Evolutionary conservation across 1,284 basidiomycete species (phyloP).

Genomic region (Boletellus deceptivus): DNA sequence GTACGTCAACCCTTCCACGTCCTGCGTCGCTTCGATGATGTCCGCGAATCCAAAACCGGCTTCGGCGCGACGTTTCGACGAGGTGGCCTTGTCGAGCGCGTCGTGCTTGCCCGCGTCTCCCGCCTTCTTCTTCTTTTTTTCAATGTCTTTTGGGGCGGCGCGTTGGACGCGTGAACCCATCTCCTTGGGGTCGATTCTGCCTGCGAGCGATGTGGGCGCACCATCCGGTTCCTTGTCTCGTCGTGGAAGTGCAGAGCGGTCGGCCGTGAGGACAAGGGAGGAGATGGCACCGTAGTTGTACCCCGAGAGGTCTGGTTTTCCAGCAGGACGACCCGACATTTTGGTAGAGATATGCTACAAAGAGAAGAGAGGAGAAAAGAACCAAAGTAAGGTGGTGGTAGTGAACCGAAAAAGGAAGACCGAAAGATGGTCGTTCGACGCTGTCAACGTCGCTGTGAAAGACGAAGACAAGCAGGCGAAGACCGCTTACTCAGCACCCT

Average conservation of each 20-base stretch:
- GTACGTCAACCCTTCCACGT: slow-evolving; percentile 92
- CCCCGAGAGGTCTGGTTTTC: slow-evolving; percentile 75
- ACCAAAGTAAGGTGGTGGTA: background rate
- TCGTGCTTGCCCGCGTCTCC: slow-evolving; percentile 45
- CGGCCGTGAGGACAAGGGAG: slow-evolving; percentile 82
- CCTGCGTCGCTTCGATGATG: slow-evolving; percentile 90
- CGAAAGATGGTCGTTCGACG: slow-evolving; percentile 4
- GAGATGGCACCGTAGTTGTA: slow-evolving; percentile 93
- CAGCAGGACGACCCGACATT: slow-evolving; percentile 46
- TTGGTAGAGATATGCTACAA: slow-evolving; percentile 14
- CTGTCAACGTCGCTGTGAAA: slow-evolving; percentile 8
- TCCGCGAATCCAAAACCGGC: slow-evolving; percentile 76
- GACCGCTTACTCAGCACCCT: slow-evolving; percentile 20
- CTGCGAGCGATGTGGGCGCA: slow-evolving; percentile 89
- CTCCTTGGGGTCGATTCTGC: slow-evolving; percentile 85
- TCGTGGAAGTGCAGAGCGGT: slow-evolving; percentile 71
- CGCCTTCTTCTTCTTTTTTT: slow-evolving; percentile 92
- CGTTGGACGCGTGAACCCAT: slow-evolving; percentile 93
- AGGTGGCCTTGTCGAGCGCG: slow-evolving; percentile 52
- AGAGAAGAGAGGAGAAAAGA: background rate
- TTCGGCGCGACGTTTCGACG: slow-evolving; percentile 50
- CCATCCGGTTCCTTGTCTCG: slow-evolving; percentile 95
- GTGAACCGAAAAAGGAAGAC: background rate
- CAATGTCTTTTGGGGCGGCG: slow-evolving; percentile 86
- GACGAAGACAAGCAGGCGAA: background rate